Evolutionary conservation across 495 filamentous ascomycete species (phyloP).

Genomic region (Aspergillus panamensis): DNA sequence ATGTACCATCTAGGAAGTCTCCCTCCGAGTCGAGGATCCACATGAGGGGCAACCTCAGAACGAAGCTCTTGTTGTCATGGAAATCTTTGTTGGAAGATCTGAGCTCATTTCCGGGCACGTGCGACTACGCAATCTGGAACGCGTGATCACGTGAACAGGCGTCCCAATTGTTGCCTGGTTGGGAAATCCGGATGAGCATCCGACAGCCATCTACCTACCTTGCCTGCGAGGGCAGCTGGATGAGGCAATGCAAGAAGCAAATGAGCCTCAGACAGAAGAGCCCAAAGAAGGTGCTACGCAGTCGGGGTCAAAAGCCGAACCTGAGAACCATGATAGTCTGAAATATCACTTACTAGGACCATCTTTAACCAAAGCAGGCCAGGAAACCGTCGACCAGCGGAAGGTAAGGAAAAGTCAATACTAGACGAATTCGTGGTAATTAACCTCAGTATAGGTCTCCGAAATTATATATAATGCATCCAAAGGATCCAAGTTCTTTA

Average conservation of each 20-base stretch:
- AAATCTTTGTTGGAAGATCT: background rate
- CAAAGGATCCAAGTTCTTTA: slow-evolving; percentile 96
- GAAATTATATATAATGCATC: slow-evolving; percentile 97
- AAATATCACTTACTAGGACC: slow-evolving; percentile 82
- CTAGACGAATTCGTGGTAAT: too few species aligned
- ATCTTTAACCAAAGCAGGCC: slow-evolving; percentile 89
- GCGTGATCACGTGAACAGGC: slow-evolving; percentile 40
- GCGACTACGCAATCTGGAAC: slow-evolving; percentile 16
- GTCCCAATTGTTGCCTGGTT: slow-evolving; percentile 27
- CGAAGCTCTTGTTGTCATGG: background rate
- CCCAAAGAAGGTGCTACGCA: slow-evolving; percentile 10
- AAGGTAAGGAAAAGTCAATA: slow-evolving; percentile 51
- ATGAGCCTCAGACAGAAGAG: slow-evolving; percentile 25
- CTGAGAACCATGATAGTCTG: slow-evolving; percentile 48
- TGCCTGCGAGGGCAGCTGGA: background rate
- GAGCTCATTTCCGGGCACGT: slow-evolving; percentile 3
- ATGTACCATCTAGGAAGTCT: slow-evolving; percentile 41
- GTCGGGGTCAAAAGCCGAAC: slow-evolving; percentile 3
- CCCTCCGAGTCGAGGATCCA: slow-evolving; percentile 48
- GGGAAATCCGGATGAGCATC: slow-evolving; percentile 12
- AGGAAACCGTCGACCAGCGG: slow-evolving; percentile 88
- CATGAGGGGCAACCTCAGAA: slow-evolving; percentile 28
- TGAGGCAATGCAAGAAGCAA: slow-evolving; percentile 23
- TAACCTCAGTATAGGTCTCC: slow-evolving; percentile 56
- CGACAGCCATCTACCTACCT: background rate